Evolutionary conservation across 192 early-diverging fungal species (phyloP).

Genomic region (Dimargaris xerosporica): DNA sequence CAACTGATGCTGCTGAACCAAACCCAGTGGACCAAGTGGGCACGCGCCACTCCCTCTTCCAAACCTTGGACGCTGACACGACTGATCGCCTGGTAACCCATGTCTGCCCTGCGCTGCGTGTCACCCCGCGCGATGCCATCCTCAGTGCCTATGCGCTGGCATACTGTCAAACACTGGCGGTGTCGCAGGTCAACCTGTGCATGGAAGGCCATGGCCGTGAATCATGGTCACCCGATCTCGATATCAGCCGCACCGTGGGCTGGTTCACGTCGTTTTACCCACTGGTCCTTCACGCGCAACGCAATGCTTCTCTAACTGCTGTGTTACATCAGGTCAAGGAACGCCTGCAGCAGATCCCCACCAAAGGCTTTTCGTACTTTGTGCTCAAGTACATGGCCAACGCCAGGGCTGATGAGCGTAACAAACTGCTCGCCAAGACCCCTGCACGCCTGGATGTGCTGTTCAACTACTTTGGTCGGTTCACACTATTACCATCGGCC

Average conservation of each 20-base stretch:
- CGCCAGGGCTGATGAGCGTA: not conserved
- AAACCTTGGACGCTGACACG: not conserved
- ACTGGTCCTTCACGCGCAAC: not conserved
- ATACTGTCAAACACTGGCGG: not conserved
- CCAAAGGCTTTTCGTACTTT: not conserved
- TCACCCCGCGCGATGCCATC: not conserved
- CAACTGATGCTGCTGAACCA: too few relatives aligned
- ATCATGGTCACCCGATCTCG: not conserved
- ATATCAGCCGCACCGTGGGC: constrained; percentile 13
- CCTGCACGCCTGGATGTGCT: not conserved
- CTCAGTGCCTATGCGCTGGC: constrained; percentile 2
- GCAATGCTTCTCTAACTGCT: not conserved
- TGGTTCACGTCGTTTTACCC: constrained; percentile 21
- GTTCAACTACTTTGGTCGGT: constrained; percentile 12
- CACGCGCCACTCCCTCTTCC: not conserved
- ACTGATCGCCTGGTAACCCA: not conserved
- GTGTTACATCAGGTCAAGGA: constrained; percentile 2
- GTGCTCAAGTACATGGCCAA: not conserved
- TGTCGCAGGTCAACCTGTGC: not conserved
- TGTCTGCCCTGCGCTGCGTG: not conserved
- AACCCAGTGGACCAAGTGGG: not conserved
- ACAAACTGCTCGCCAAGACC: not conserved
- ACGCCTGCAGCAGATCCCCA: constrained; percentile 10
- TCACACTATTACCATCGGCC: not conserved
- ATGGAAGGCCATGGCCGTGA: constrained; percentile 13